Percentiles rank a stretch among this genome's conserved stretches.
phyloP scores from a whole-genome alignment of 208 protist genomes.

The Leishmania tarentolae region DNA sequence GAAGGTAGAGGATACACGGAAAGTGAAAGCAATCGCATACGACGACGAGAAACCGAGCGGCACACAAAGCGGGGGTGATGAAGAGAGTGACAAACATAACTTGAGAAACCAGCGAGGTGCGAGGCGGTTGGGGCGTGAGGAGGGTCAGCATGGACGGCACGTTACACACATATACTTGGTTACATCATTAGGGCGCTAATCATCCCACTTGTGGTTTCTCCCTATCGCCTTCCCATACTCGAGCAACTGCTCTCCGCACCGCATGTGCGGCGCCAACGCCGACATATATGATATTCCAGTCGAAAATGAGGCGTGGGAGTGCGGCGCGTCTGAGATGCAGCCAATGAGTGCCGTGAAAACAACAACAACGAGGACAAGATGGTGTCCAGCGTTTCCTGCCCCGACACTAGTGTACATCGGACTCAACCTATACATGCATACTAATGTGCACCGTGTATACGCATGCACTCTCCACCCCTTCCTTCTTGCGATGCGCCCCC shows the following conservation, averaged over 20 bases:
- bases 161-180: background rate
- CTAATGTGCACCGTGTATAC: background rate
- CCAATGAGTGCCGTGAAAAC: background rate
- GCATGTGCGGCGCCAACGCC: background rate
- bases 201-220: background rate
- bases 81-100: background rate
- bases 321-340: background rate
- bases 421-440: background rate
- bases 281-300: background rate
- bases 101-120: background rate
- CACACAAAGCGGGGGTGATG: background rate
- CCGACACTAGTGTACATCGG: conserved; percentile 8
- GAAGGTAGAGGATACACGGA: background rate
- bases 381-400: background rate
- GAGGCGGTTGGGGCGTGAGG: background rate
- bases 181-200: background rate
- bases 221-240: background rate
- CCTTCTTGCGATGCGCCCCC: background rate
- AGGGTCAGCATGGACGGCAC: too few relatives aligned
- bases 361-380: background rate
- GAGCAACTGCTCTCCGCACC: background rate
- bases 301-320: background rate
- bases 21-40: background rate
- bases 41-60: background rate
- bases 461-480: background rate